A percentile compares a stretch with the other conserved stretches of the same genome.
Evolutionary conservation across 495 filamentous ascomycete species (phyloP).

Genomic region (Aspergillus cavernicola): DNA sequence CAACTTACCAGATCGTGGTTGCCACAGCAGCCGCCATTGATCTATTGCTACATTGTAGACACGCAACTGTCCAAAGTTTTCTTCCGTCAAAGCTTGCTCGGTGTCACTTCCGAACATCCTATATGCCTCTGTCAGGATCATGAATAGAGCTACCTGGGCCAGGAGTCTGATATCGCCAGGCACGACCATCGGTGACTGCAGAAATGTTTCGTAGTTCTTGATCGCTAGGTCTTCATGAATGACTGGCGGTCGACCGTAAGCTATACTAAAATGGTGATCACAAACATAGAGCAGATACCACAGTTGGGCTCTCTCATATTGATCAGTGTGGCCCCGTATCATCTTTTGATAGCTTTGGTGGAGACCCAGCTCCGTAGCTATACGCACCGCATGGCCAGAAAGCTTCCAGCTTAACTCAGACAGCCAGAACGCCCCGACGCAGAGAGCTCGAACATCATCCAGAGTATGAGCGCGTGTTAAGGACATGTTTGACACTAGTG

Average conservation of each 20-base stretch:
- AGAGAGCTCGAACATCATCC: slow-evolving; percentile 51
- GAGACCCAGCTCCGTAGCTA: slow-evolving; percentile 50
- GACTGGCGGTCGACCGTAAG: slow-evolving; percentile 51
- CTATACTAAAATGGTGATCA: slow-evolving; percentile 54
- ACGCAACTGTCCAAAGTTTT: slow-evolving; percentile 48
- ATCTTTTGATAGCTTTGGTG: slow-evolving; percentile 50
- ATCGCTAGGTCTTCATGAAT: slow-evolving; percentile 53
- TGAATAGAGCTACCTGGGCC: slow-evolving; percentile 55
- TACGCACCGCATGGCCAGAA: slow-evolving; percentile 51
- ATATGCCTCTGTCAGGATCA: slow-evolving; percentile 55
- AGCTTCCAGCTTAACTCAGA: slow-evolving; percentile 52
- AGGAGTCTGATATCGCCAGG: slow-evolving; percentile 52
- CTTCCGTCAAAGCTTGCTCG: slow-evolving; percentile 50
- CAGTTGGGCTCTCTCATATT: slow-evolving; percentile 47
- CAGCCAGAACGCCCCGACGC: slow-evolving; percentile 52
- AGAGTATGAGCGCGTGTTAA: slow-evolving; percentile 47
- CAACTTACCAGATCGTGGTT: slow-evolving; percentile 46
- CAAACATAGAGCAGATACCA: slow-evolving; percentile 55
- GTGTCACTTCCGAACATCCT: slow-evolving; percentile 54
- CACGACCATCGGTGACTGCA: slow-evolving; percentile 43
- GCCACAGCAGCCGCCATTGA: slow-evolving; percentile 56
- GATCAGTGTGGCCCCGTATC: slow-evolving; percentile 41
- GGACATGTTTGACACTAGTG: slow-evolving; percentile 48
- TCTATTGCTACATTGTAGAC: slow-evolving; percentile 54
- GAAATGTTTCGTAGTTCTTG: slow-evolving; percentile 48